Evolutionary conservation across 192 early-diverging fungal genomes (phyloP).

Genomic region (Coemansia sp.): DNA sequence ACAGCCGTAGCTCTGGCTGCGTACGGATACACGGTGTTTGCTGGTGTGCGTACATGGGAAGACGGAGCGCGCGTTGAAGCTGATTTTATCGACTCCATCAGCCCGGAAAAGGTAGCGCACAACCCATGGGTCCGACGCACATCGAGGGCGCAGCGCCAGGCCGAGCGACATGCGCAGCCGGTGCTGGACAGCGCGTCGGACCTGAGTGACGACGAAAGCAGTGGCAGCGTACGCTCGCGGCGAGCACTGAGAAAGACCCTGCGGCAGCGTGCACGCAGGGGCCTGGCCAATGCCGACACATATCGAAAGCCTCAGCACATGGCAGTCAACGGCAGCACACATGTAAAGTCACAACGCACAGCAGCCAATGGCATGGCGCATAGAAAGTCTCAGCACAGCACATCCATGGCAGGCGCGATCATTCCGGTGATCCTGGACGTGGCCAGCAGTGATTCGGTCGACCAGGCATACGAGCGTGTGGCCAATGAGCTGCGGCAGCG

Average conservation of each 20-base stretch:
- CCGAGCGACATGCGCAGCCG: neutral
- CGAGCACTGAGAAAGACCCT: no score
- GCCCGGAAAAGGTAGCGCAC: conserved; percentile 15
- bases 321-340: neutral
- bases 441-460: conserved; percentile 35
- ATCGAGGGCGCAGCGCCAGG: neutral
- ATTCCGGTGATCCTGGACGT: conserved; percentile 55
- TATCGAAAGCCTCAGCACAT: neutral
- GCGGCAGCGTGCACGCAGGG: no score
- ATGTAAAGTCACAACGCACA: neutral
- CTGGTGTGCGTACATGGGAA: conserved; percentile 54
- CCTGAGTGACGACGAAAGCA: conserved; percentile 7
- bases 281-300: neutral
- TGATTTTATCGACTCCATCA: conserved; percentile 31
- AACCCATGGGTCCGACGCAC: conserved; percentile 26
- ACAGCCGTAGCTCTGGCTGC: conserved; percentile 50
- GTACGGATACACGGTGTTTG: conserved; percentile 56
- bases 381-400: neutral
- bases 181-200: neutral
- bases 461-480: conserved; percentile 33
- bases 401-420: conserved; percentile 14
- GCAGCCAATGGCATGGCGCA: neutral
- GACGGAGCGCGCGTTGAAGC: conserved; percentile 51
- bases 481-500: conserved; percentile 32
- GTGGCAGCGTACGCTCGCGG: neutral